Evolutionary conservation across 306 rosid genomes (phyloP), one percentile per base, ranked within the genome.

Genomic region (Acacia crassicarpa): DNA sequence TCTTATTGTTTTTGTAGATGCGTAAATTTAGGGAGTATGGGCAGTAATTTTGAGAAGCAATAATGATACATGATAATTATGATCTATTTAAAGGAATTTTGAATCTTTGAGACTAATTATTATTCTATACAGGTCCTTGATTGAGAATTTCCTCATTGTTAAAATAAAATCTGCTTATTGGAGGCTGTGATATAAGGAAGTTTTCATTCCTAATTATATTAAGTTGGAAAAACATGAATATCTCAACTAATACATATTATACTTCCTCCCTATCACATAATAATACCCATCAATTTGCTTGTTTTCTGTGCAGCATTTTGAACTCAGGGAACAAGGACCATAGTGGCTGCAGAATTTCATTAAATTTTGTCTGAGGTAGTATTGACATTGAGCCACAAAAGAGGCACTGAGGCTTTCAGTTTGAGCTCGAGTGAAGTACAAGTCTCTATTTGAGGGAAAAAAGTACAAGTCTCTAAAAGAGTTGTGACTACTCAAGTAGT

Each of bases 301-400:
- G 9, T 23, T 48, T 58, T 70, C 41, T 69, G 45, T 2, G 71
- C 83, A 79, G 83, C 71, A 71, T 58, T 44, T 63, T 33, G 45
- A 79, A 79, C 22, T 67, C 46, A 30, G 76, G 58, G 76, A 48
- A 48, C 41, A n/a, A 67, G 76, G 61, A 70, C 19, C 41, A 76
- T 65, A 83, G 76, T 15, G 38, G 51, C 65, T 41, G 80, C 56
- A 73, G 61, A 33, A 46, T 49, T 23, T 56, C 13, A 44, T 83
- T 66, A 73, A 77, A 77, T 80, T 77, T 80, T 83, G 68, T 72
- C 40, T 20, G 67, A 4, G 54, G 46, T 67, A 51, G 68, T n/a
- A 41, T 71, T 83, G 78, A 69, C 65, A 58, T 22, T 58, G 15
- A 22, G 27, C 78, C 85, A 73, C 78, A 72, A 78, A 74, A 59